A percentile compares a stretch with the other conserved stretches of the same genome.
These are phyloP conservation scores for Penicillium expansum DNA, from an alignment of 2,329 filamentous ascomycete species.

Conservation along the genomic window DNA sequence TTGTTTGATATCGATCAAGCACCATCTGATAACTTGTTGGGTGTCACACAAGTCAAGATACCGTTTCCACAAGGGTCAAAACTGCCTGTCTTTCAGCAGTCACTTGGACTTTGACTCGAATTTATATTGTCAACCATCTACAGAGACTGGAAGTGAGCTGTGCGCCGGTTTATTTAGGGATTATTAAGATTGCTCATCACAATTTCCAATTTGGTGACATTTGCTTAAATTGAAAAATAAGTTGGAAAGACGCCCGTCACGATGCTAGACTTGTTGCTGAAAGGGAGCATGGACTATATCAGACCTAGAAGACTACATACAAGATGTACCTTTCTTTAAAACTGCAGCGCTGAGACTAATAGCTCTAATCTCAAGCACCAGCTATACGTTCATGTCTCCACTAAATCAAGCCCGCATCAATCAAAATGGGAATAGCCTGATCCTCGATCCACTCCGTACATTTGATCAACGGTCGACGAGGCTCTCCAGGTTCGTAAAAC, in stretches of 20 bases:
- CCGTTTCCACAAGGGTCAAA: too few species aligned
- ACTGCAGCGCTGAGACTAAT: background rate
- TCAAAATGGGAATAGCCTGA: background rate
- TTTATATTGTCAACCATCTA: background rate
- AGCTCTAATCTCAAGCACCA: background rate
- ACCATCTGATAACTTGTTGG: background rate
- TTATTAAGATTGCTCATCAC: background rate
- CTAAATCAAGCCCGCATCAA: background rate
- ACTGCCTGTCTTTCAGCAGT: background rate
- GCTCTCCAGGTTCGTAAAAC: background rate
- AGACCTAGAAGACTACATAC: background rate
- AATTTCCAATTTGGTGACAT: background rate
- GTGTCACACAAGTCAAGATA: background rate
- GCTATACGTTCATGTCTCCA: background rate
- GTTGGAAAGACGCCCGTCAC: background rate
- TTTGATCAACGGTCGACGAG: slow-evolving; percentile 1
- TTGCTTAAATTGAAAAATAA: background rate
- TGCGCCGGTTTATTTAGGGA: background rate
- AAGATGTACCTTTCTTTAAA: background rate
- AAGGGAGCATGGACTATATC: background rate
- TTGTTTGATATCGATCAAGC: background rate
- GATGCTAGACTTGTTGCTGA: background rate
- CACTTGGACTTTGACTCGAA: background rate
- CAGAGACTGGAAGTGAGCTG: too few species aligned
- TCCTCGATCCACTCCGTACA: slow-evolving; percentile 4